Conservation (phyloP, 108 stramenopile genomes). For the Tribonema minus region DNA sequence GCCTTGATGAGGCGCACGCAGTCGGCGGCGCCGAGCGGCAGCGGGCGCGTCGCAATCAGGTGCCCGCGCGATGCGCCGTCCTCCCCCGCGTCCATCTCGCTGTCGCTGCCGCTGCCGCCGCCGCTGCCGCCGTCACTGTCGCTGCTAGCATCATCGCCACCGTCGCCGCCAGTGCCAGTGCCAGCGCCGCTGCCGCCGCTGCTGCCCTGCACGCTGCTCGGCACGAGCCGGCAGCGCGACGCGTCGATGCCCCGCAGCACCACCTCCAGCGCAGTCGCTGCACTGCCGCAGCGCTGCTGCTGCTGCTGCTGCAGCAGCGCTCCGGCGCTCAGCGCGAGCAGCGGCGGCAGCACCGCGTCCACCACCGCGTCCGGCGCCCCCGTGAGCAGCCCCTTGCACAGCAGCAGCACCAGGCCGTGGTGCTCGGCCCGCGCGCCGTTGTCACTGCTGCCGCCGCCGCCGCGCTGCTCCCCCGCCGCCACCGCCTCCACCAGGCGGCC, state of each 20-base stretch:
- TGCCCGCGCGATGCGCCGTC: too few relatives aligned
- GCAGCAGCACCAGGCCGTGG: conserved; percentile 6
- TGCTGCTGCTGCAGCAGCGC: background rate
- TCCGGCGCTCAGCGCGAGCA: conserved; percentile 13
- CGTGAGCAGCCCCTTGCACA: conserved; percentile 10
- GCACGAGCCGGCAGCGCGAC: conserved; percentile 4
- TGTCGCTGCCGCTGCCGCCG: too few relatives aligned
- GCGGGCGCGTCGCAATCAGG: too few relatives aligned
- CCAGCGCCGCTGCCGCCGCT: background rate
- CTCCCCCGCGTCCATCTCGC: too few relatives aligned
- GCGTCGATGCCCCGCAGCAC: conserved; percentile 25
- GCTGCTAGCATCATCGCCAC: background rate
- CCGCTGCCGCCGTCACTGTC: background rate
- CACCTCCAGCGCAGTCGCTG: conserved; percentile 13
- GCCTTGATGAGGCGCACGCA: too few relatives aligned
- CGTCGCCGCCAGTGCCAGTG: background rate
- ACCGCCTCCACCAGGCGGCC: background rate
- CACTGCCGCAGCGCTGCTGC: too few relatives aligned
- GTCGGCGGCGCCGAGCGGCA: background rate
- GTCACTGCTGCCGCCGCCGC: background rate
- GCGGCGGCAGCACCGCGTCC: background rate
- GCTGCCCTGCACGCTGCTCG: background rate
- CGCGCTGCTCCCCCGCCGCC: background rate
- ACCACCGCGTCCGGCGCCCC: conserved; percentile 7
- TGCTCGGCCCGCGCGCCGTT: background rate